Percentiles rank a stretch among this genome's conserved stretches.
These are phyloP conservation scores for Emergomyces pasteurianus DNA, from an alignment of 2,329 filamentous ascomycete species.

Conservation along the genomic window DNA sequence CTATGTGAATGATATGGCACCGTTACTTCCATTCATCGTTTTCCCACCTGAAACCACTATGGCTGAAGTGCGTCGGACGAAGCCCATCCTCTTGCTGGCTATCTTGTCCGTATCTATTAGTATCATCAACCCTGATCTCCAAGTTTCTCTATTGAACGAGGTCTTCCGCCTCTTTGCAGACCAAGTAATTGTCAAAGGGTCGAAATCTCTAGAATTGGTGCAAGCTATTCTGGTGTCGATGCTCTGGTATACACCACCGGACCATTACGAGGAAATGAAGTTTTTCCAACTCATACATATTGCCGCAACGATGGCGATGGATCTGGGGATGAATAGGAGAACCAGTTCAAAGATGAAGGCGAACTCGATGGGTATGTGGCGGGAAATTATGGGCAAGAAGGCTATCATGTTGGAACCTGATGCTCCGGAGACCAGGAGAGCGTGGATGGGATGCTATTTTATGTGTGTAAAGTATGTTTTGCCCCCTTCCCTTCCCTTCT, in stretches of 20 bases:
- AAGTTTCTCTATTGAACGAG: slow-evolving; percentile 54
- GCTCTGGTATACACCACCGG: slow-evolving; percentile 78
- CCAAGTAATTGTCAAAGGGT: slow-evolving; percentile 58
- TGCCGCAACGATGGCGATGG: slow-evolving; percentile 69
- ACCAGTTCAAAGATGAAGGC: slow-evolving; percentile 28
- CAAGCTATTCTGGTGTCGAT: slow-evolving; percentile 64
- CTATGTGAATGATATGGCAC: slow-evolving; percentile 43
- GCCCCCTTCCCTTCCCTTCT: neutral
- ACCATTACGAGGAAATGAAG: slow-evolving; percentile 74
- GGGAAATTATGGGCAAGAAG: slow-evolving; percentile 29
- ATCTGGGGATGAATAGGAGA: slow-evolving; percentile 61
- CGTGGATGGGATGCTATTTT: slow-evolving; percentile 52
- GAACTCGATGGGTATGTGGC: slow-evolving; percentile 23
- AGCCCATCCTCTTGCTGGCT: slow-evolving; percentile 48
- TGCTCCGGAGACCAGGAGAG: slow-evolving; percentile 44
- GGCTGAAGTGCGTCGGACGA: slow-evolving; percentile 43
- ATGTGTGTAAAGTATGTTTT: slow-evolving; percentile 41
- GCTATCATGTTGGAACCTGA: slow-evolving; percentile 34
- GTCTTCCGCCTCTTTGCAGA: slow-evolving; percentile 63
- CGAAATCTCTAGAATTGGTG: slow-evolving; percentile 72
- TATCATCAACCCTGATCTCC: slow-evolving; percentile 41
- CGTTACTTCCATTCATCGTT: slow-evolving; percentile 46
- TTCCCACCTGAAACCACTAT: slow-evolving; percentile 44
- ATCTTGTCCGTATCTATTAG: slow-evolving; percentile 45
- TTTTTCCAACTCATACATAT: slow-evolving; percentile 81